Percentiles rank a stretch among this genome's conserved stretches.
phyloP scores from a whole-genome alignment of 208 protist genomes.

The Spongospora subterranea region DNA sequence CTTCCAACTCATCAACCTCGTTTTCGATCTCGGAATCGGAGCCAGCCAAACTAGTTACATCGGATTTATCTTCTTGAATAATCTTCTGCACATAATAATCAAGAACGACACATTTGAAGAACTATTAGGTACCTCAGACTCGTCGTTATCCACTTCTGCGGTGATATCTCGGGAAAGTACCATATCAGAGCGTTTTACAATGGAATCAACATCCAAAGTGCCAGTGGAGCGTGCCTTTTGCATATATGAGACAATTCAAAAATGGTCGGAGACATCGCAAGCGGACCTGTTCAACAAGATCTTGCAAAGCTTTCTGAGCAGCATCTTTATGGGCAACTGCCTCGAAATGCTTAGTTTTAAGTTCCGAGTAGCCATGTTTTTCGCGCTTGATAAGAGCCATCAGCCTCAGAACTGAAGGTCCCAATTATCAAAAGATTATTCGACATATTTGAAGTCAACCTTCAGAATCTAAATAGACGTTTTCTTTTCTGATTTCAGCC shows the following conservation, averaged over 20 bases:
- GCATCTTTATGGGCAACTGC: slow-evolving; percentile 7
- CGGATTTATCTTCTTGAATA: no score
- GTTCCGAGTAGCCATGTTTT: neutral
- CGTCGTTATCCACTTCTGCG: no score
- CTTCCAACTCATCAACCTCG: slow-evolving; percentile 53
- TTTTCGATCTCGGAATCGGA: slow-evolving; percentile 33
- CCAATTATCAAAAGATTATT: neutral
- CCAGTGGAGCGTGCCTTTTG: neutral
- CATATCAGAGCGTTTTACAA: neutral
- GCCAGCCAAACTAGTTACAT: no score
- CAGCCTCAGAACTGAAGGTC: neutral
- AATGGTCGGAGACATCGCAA: neutral
- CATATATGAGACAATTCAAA: neutral
- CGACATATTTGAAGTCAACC: neutral
- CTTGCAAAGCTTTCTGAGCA: neutral
- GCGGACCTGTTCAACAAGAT: neutral
- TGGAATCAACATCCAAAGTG: neutral
- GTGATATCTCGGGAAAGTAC: no score
- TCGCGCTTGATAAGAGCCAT: slow-evolving; percentile 13
- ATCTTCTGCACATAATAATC: no score
- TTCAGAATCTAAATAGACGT: slow-evolving; percentile 26
- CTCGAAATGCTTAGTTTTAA: neutral
- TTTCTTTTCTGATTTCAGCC: neutral
- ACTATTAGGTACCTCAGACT: no score
- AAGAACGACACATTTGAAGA: no score